Base-by-base conservation (phyloP, 2,329 filamentous ascomycete species). In the Calonectria multiphialidica region DNA sequence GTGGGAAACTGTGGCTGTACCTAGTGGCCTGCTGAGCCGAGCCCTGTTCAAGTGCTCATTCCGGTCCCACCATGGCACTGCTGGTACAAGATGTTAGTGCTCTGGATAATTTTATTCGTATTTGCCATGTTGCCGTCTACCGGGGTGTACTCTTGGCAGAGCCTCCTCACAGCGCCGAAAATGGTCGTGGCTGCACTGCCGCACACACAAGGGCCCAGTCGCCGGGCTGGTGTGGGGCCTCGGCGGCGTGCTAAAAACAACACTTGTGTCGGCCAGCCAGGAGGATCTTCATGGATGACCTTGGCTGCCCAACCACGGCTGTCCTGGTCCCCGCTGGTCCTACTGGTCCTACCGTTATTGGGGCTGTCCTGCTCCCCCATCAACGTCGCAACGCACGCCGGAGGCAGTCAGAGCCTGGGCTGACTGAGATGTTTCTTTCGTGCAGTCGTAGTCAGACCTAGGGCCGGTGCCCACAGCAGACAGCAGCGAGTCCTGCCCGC, bases 171-270 rank as follows among this genome's bases (percentile, higher is more conserved):
- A n/a, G 33, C 21, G 23, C 44, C 55, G 42, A 50, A 68, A 44
- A 62, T 35, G 42, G 66, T 55, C 25, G 35, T 45, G 25, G n/a
- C 30, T 64, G 69, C 64, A 71, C 69, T 64, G 69, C 69, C 69
- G 64, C 69, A 67, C 47, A 45, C 37, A 49, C 28, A 64, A 68
- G 57, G 44, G 55, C 57, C 37, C 30, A 50, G 44, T 55, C 42
- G 37, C 33, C 35, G 35, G 3, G 8, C n/a, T 50, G 49, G 18
- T 65, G 61, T 65, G 68, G 68, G 50, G 55, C 62, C 33, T 59
- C 50, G 61, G 59, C 49, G n/a, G 37, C 45, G 55, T 70, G 62
- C 68, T 71, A 71, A 71, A 70, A 70, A 71, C 64, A 71, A 67
- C 55, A 71, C 63, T 62, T 71, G 63, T 42, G 63, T 47, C 55